Percentiles rank a stretch among this genome's conserved stretches.
These are phyloP conservation scores for Alternaria tenuissima DNA, from an alignment of 2,329 filamentous ascomycete genomes.

Conservation along the genomic window DNA sequence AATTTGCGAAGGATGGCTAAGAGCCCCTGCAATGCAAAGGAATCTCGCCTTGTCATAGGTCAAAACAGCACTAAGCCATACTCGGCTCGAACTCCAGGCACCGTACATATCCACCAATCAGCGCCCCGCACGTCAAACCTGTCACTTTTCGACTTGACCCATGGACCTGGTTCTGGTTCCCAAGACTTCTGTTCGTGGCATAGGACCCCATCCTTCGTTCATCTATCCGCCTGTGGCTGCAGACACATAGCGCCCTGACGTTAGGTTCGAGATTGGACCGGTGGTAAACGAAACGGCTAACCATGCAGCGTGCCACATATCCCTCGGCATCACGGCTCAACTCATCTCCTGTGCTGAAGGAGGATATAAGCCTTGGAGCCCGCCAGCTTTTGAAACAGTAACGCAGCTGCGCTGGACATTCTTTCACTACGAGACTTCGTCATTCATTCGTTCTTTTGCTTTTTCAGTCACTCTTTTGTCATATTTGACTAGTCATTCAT, in stretches of 20 bases:
- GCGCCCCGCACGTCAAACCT: slow-evolving; percentile 7
- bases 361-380: slow-evolving; percentile 32
- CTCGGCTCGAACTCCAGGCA: slow-evolving; percentile 20
- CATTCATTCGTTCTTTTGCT: slow-evolving; percentile 20
- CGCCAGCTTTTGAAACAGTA: slow-evolving; percentile 16
- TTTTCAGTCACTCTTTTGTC: slow-evolving; percentile 38
- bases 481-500: slow-evolving; percentile 27
- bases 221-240: slow-evolving; percentile 30
- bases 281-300: slow-evolving; percentile 40
- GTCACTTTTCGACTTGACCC: slow-evolving; percentile 23
- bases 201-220: slow-evolving; percentile 26
- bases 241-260: slow-evolving; percentile 31
- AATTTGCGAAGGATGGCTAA: slow-evolving; percentile 2
- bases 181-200: slow-evolving; percentile 11
- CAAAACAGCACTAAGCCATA: slow-evolving; percentile 24
- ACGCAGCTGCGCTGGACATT: slow-evolving; percentile 46
- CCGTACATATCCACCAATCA: slow-evolving; percentile 31
- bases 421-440: slow-evolving; percentile 33
- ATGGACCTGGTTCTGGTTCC: slow-evolving; percentile 14
- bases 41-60: slow-evolving; percentile 22
- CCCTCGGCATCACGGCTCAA: slow-evolving; percentile 25
- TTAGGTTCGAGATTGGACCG: slow-evolving; percentile 26
- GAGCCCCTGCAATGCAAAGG: slow-evolving; percentile 31
- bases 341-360: slow-evolving; percentile 14
- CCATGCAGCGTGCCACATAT: slow-evolving; percentile 26